Evolutionary conservation across 164 flowering plant genomes (phyloP).

Genomic region (Liquidambar formosana): DNA sequence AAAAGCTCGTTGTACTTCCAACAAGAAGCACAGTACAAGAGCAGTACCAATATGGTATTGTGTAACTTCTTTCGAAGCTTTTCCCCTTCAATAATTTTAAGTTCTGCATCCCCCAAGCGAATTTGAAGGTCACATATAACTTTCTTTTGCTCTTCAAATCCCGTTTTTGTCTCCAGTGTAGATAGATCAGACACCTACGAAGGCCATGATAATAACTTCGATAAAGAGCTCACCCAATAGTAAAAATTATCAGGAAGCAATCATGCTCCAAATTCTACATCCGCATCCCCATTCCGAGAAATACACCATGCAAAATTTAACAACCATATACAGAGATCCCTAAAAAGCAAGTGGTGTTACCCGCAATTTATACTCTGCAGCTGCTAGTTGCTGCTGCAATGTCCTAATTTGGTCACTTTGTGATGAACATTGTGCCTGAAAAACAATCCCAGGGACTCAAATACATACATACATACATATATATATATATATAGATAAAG

Average conservation of each 20-base stretch:
- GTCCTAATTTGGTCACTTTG: constrained; percentile 52
- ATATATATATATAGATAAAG: too few relatives aligned
- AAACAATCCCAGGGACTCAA: constrained; percentile 4
- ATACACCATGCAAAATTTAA: too few relatives aligned
- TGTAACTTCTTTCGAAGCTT: constrained; percentile 81
- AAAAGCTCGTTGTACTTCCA: background rate
- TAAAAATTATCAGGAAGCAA: background rate
- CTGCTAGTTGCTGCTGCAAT: constrained; percentile 57
- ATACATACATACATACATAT: too few relatives aligned
- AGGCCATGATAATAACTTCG: background rate
- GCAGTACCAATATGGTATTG: constrained; percentile 79
- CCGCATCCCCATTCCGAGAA: background rate
- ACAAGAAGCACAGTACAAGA: background rate
- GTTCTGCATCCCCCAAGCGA: constrained; percentile 71
- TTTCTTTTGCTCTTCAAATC: constrained; percentile 61
- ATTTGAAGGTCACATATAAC: constrained; percentile 49
- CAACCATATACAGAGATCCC: too few relatives aligned
- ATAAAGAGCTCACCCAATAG: background rate
- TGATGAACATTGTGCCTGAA: constrained; percentile 62
- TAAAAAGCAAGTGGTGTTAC: constrained; percentile 27
- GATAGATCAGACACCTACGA: constrained; percentile 61
- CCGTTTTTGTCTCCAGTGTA: constrained; percentile 50
- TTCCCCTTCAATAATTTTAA: constrained; percentile 81
- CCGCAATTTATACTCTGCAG: constrained; percentile 66
- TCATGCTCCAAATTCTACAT: background rate